phyloP scores from a whole-genome alignment of 345 rosid genomes.

The Raphanus sativus region DNA sequence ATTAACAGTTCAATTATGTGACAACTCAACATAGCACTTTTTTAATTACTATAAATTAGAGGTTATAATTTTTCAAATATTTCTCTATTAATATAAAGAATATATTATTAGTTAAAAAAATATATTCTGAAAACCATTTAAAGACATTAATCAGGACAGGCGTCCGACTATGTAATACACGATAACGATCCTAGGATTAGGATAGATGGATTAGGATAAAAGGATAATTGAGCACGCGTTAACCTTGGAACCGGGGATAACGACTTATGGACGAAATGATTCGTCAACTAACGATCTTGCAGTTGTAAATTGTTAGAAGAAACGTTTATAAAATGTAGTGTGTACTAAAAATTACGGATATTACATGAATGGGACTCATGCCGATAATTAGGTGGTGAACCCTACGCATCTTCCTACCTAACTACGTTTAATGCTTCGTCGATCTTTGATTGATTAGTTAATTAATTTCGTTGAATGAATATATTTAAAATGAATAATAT shows the following conservation, averaged over 20 bases:
- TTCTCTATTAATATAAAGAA: too few species aligned
- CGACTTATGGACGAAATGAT: neutral
- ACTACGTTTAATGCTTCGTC: constrained; percentile 23
- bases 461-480: neutral
- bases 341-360: neutral
- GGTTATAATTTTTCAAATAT: too few species aligned
- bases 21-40: too few species aligned
- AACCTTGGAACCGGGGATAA: neutral
- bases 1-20: too few species aligned
- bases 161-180: neutral
- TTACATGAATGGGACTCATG: constrained; percentile 14
- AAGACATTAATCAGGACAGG: neutral
- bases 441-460: neutral
- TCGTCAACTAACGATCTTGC: neutral
- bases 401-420: constrained; percentile 33
- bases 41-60: too few species aligned
- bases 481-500: neutral
- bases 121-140: neutral
- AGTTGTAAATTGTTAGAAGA: neutral
- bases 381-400: constrained; percentile 11
- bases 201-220: neutral
- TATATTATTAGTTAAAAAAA: too few species aligned
- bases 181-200: constrained; percentile 2
- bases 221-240: neutral
- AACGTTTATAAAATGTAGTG: neutral